Conservation (phyloP, 768 basidiomycete genomes). For the Clitopilus hobsonii region DNA sequence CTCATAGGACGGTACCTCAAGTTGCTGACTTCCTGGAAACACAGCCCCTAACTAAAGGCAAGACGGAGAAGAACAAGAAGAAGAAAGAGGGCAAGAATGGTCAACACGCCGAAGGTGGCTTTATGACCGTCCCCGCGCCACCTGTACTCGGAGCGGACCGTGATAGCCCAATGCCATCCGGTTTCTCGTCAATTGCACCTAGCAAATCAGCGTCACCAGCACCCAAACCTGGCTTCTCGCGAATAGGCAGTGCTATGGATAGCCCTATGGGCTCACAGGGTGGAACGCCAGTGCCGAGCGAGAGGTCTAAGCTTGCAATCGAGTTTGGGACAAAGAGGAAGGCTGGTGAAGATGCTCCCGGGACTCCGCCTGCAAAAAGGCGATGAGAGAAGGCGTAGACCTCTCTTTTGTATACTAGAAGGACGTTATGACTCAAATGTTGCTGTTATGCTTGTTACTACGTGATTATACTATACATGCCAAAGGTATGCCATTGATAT, state of each 20-base stretch:
- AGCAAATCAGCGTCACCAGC: conserved; percentile 56
- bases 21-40: conserved; percentile 75
- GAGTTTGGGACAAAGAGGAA: conserved; percentile 80
- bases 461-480: too few species aligned
- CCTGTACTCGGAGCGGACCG: conserved; percentile 31
- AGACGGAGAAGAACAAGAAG: conserved; percentile 77
- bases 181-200: conserved; percentile 20
- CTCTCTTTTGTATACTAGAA: neutral
- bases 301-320: conserved; percentile 72
- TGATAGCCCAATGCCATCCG: conserved; percentile 41
- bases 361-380: conserved; percentile 63
- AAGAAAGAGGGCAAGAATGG: conserved; percentile 68
- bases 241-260: conserved; percentile 60
- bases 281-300: conserved; percentile 55
- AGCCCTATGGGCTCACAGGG: conserved; percentile 36
- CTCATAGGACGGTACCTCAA: conserved; percentile 77
- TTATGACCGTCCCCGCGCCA: conserved; percentile 70
- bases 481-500: too few species aligned
- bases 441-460: too few species aligned
- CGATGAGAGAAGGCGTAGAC: conserved; percentile 21
- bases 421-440: neutral
- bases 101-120: conserved; percentile 49
- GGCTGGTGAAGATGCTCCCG: conserved; percentile 63
- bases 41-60: conserved; percentile 77
- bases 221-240: conserved; percentile 72